A percentile compares a stretch with the other conserved stretches of the same genome.
Evolutionary conservation across 1,284 basidiomycete genomes (phyloP).

Genomic region (Crucibulum parvulum): DNA sequence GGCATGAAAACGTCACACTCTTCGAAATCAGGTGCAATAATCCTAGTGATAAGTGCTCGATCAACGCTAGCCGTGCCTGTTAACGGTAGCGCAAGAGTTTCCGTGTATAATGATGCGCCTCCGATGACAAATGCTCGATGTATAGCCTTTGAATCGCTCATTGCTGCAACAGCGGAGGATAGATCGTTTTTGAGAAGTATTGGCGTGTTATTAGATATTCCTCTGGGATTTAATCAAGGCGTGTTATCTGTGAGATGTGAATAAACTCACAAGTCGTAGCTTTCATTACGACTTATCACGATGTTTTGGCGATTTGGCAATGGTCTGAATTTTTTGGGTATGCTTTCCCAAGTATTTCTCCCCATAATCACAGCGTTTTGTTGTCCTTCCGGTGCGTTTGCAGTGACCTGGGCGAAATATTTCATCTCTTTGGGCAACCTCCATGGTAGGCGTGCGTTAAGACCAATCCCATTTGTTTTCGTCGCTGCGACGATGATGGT

Average conservation of each 20-base stretch:
- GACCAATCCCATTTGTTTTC: conserved; percentile 87
- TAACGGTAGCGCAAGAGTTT: conserved; percentile 57
- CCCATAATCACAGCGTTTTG: conserved; percentile 95
- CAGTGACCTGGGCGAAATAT: conserved; percentile 89
- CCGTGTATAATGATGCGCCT: conserved; percentile 85
- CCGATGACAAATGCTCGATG: conserved; percentile 87
- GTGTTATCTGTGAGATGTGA: background rate
- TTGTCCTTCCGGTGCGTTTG: conserved; percentile 57
- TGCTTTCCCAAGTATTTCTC: conserved; percentile 97
- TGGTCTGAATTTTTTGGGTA: conserved; percentile 89
- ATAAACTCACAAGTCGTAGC: conserved; percentile 67
- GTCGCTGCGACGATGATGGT: conserved; percentile 97
- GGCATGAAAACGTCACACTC: conserved; percentile 91
- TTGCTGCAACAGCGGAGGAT: conserved; percentile 30
- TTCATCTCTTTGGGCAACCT: conserved; percentile 89
- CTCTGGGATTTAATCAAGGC: conserved; percentile 8
- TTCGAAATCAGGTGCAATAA: conserved; percentile 76
- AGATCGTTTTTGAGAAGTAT: conserved; percentile 37
- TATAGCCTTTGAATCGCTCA: conserved; percentile 25
- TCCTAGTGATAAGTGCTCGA: conserved; percentile 87
- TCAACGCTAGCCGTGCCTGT: conserved; percentile 58
- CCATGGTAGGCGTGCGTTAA: conserved; percentile 86
- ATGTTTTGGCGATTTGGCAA: conserved; percentile 82
- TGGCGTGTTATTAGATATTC: conserved; percentile 16
- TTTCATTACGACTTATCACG: conserved; percentile 74